Conservation (phyloP, 352 stramenopile species). For the Phytopythium montanum region DNA sequence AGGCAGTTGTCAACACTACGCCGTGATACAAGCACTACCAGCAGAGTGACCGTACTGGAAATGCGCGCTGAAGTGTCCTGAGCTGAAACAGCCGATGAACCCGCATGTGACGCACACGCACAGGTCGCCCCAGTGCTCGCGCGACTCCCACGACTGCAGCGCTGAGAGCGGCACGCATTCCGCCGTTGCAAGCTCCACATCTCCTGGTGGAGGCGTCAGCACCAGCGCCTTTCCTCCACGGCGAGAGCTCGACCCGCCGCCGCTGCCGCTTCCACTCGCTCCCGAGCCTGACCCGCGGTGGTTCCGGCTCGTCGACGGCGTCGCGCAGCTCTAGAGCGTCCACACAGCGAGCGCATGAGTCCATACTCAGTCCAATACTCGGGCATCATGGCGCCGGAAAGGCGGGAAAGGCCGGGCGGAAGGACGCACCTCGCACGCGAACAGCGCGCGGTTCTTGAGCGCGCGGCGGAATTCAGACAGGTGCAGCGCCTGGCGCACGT, state of each 20-base stretch:
- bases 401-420: background rate
- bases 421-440: slow-evolving; percentile 35
- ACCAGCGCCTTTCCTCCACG: background rate
- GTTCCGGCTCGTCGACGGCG: slow-evolving; percentile 14
- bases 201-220: background rate
- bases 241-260: slow-evolving; percentile 6
- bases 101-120: slow-evolving; percentile 57
- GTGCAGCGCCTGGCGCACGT: slow-evolving; percentile 49
- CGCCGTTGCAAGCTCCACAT: background rate
- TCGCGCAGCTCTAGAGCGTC: slow-evolving; percentile 17
- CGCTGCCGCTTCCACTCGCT: slow-evolving; percentile 2
- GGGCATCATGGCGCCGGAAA: too few relatives aligned
- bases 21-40: background rate
- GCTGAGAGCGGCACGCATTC: background rate
- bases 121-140: slow-evolving; percentile 31
- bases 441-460: slow-evolving; percentile 37
- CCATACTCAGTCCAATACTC: too few relatives aligned
- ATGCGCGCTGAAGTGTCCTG: slow-evolving; percentile 51
- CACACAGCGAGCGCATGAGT: background rate
- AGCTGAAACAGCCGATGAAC: slow-evolving; percentile 51
- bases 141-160: slow-evolving; percentile 31
- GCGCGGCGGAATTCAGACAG: slow-evolving; percentile 45
- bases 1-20: background rate
- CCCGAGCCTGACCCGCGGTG: slow-evolving; percentile 6
- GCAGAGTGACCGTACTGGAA: slow-evolving; percentile 25